Evolutionary conservation across 2,329 filamentous ascomycete species (phyloP).

Genomic region (Pseudopyricularia javanii): DNA sequence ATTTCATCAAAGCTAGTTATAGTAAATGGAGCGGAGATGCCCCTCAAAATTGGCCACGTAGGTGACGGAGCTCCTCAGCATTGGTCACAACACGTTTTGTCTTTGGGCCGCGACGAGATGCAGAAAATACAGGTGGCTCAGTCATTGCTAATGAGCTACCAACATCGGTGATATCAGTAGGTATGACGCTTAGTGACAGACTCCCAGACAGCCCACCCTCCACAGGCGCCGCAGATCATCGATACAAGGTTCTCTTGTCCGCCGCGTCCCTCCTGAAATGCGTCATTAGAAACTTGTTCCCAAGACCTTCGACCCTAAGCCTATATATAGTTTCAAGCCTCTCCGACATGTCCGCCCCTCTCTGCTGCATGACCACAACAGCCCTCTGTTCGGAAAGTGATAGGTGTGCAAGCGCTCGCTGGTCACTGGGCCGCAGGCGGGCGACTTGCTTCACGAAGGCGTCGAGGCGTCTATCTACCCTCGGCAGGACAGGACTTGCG

Average conservation of each 20-base stretch:
- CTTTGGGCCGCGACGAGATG: too few relatives aligned
- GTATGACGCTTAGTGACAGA: too few relatives aligned
- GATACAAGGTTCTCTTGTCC: slow-evolving; percentile 1
- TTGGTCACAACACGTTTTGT: too few relatives aligned
- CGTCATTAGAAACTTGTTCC: slow-evolving; percentile 1
- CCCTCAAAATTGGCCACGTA: not conserved
- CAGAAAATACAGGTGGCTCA: too few relatives aligned
- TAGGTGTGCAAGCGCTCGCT: slow-evolving; percentile 14
- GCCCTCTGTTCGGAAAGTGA: slow-evolving; percentile 16
- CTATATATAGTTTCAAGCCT: not conserved
- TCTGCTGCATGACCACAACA: slow-evolving; percentile 13
- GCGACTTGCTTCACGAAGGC: slow-evolving; percentile 9
- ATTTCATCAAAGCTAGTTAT: not conserved
- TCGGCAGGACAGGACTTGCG: not conserved
- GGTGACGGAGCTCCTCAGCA: not conserved
- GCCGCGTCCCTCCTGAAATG: slow-evolving; percentile 2
- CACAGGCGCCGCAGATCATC: not conserved
- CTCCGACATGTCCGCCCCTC: slow-evolving; percentile 9
- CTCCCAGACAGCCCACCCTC: too few relatives aligned
- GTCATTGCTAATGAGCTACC: not conserved
- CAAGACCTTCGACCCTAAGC: not conserved
- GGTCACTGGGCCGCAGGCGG: slow-evolving; percentile 14
- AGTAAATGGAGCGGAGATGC: not conserved
- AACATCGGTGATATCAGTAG: too few relatives aligned
- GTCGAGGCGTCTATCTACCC: not conserved